Evolutionary conservation across 1,139 yeast genomes (phyloP).

Genomic region (Magnusiomyces ingens): DNA sequence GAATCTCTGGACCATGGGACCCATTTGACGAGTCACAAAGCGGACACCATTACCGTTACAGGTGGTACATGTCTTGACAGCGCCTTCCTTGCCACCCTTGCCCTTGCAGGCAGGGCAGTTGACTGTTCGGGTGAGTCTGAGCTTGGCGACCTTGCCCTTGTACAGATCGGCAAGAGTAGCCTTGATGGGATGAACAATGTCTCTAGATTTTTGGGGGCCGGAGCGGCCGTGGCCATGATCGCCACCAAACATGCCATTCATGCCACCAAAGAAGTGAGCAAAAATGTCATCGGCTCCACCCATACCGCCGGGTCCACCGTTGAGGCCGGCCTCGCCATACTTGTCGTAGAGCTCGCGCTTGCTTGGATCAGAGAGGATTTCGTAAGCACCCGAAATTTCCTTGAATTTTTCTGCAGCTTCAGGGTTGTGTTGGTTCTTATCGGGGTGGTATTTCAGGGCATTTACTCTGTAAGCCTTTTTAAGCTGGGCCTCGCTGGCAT

Average conservation of each 20-base stretch:
- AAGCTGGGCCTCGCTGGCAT: constrained; percentile 75
- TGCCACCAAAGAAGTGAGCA: constrained; percentile 74
- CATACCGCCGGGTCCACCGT: constrained; percentile 68
- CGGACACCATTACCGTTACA: constrained; percentile 92
- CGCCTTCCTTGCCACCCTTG: constrained; percentile 90
- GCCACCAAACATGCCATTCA: constrained; percentile 42
- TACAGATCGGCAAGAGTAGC: constrained; percentile 81
- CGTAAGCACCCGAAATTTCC: constrained; percentile 78
- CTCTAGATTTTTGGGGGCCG: constrained; percentile 72
- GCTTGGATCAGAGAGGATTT: constrained; percentile 74
- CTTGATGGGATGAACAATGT: constrained; percentile 79
- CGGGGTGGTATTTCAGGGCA: constrained; percentile 93
- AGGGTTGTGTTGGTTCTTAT: constrained; percentile 61
- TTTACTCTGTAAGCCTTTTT: constrained; percentile 93
- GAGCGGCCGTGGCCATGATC: constrained; percentile 62
- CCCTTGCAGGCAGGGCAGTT: constrained; percentile 88
- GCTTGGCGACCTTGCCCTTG: constrained; percentile 71
- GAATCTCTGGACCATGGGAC: constrained; percentile 97
- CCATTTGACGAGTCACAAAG: constrained; percentile 96
- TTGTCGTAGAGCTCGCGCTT: constrained; percentile 86
- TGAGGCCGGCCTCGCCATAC: constrained; percentile 88
- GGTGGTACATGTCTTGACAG: constrained; percentile 76
- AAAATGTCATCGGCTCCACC: constrained; percentile 81
- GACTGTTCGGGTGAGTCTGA: constrained; percentile 88
- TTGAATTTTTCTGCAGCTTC: constrained; percentile 94